Evolutionary conservation across 2,329 filamentous ascomycete species (phyloP).

Genomic region (Aspergillus costaricaensis): DNA sequence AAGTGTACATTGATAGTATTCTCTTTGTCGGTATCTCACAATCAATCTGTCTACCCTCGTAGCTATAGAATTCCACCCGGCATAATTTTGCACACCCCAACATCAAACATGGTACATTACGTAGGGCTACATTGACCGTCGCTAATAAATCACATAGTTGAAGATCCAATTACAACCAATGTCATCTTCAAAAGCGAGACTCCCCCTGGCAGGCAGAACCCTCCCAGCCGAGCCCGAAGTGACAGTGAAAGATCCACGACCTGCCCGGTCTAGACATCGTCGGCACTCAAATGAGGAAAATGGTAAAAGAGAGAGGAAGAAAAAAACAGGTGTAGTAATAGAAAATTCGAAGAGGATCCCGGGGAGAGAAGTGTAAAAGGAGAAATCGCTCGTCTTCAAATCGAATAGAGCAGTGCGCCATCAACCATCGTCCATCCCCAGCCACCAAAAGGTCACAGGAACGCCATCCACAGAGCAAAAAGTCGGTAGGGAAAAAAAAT

Average conservation of each 20-base stretch:
- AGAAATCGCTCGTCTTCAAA: conserved; percentile 20
- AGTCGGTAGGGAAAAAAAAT: conserved; percentile 1
- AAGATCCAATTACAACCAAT: conserved; percentile 16
- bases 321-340: conserved; percentile 2
- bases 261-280: conserved; percentile 5
- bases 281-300: background rate
- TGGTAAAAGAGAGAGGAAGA: background rate
- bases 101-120: conserved; percentile 10
- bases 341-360: conserved; percentile 8
- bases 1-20: too few relatives aligned
- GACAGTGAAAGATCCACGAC: background rate
- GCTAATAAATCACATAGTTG: conserved; percentile 7
- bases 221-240: background rate
- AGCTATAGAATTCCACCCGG: too few relatives aligned
- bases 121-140: conserved; percentile 6
- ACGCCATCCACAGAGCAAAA: conserved; percentile 25
- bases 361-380: conserved; percentile 10
- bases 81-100: background rate
- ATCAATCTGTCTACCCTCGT: background rate
- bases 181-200: conserved; percentile 6
- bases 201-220: background rate
- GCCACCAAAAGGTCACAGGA: conserved; percentile 22
- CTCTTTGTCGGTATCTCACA: too few relatives aligned
- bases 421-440: conserved; percentile 27
- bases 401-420: conserved; percentile 25